Evolutionary conservation across 208 protist species (phyloP).

Genomic region (Leishmania martiniquensis): DNA sequence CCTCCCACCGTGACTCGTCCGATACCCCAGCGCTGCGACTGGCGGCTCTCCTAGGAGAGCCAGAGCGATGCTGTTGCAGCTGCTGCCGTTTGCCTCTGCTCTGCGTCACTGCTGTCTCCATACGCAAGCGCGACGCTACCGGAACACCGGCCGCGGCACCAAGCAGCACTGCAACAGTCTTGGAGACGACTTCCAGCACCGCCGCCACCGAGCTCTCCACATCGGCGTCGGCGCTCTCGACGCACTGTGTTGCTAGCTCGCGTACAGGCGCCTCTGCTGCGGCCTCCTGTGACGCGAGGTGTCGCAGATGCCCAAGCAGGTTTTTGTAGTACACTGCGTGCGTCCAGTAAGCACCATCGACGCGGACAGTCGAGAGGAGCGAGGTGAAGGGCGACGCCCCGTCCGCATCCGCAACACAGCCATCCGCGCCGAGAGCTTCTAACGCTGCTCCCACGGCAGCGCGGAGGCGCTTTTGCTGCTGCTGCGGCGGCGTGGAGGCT

Average conservation of each 20-base stretch:
- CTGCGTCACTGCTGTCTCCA: slow-evolving; percentile 37
- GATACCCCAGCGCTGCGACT: background rate
- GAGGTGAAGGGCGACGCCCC: slow-evolving; percentile 10
- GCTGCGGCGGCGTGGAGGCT: background rate
- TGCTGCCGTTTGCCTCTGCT: slow-evolving; percentile 29
- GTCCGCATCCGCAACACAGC: background rate
- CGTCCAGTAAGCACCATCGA: slow-evolving; percentile 40
- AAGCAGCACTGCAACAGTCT: slow-evolving; percentile 22
- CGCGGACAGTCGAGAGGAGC: slow-evolving; percentile 31
- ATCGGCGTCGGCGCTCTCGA: slow-evolving; percentile 9
- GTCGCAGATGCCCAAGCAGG: slow-evolving; percentile 25
- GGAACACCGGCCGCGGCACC: slow-evolving; percentile 26
- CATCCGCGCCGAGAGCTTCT: slow-evolving; percentile 10
- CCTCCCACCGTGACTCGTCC: slow-evolving; percentile 5
- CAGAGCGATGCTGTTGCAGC: background rate
- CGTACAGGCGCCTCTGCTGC: slow-evolving; percentile 10
- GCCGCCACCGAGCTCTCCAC: slow-evolving; percentile 24
- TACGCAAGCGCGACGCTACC: slow-evolving; percentile 21
- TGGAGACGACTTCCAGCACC: slow-evolving; percentile 34
- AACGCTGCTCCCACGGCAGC: slow-evolving; percentile 28
- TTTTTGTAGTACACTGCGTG: slow-evolving; percentile 39
- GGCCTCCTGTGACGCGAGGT: slow-evolving; percentile 7
- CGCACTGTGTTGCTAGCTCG: slow-evolving; percentile 20
- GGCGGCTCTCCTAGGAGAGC: background rate
- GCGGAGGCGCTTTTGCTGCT: slow-evolving; percentile 15